Percentiles rank a stretch among this genome's conserved stretches.
phyloP scores from a whole-genome alignment of 1,284 basidiomycete genomes.

The Cerrena zonata region DNA sequence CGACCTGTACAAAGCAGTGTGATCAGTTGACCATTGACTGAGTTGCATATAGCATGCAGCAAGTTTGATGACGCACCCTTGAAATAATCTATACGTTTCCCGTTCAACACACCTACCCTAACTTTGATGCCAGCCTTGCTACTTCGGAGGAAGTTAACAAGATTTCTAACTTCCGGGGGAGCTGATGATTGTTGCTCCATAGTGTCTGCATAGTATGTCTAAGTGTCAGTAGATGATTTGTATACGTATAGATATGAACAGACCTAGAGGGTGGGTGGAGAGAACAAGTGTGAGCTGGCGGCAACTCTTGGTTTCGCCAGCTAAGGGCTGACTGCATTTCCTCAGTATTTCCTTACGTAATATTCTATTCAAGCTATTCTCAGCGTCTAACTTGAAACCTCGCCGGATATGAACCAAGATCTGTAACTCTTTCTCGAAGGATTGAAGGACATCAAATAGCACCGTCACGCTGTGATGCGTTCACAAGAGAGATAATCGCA shows the following conservation, averaged over 20 bases:
- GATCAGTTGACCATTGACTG: constrained; percentile 1
- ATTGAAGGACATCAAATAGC: too few relatives aligned
- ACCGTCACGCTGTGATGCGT: too few relatives aligned
- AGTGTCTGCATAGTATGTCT: background rate
- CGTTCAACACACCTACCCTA: constrained; percentile 84
- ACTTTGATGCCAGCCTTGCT: constrained; percentile 85
- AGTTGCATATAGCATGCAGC: background rate
- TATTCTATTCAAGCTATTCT: too few relatives aligned
- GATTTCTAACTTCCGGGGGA: constrained; percentile 69
- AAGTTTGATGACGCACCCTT: constrained; percentile 85
- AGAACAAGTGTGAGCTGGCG: background rate
- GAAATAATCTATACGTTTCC: constrained; percentile 96
- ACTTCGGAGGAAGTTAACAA: constrained; percentile 81
- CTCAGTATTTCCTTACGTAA: too few relatives aligned
- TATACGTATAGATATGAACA: background rate
- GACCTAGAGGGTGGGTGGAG: background rate
- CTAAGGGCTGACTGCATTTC: background rate
- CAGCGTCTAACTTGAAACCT: too few relatives aligned
- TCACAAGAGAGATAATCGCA: too few relatives aligned
- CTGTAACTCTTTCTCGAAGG: too few relatives aligned
- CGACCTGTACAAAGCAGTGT: constrained; percentile 54
- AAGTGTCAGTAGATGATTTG: background rate
- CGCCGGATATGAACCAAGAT: too few relatives aligned
- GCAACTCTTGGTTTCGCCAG: background rate
- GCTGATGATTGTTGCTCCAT: constrained; percentile 74